A percentile compares a stretch with the other conserved stretches of the same genome.
Conservation (phyloP, 2,329 filamentous ascomycete species). For the Torrubiellomyces zombiae region DNA sequence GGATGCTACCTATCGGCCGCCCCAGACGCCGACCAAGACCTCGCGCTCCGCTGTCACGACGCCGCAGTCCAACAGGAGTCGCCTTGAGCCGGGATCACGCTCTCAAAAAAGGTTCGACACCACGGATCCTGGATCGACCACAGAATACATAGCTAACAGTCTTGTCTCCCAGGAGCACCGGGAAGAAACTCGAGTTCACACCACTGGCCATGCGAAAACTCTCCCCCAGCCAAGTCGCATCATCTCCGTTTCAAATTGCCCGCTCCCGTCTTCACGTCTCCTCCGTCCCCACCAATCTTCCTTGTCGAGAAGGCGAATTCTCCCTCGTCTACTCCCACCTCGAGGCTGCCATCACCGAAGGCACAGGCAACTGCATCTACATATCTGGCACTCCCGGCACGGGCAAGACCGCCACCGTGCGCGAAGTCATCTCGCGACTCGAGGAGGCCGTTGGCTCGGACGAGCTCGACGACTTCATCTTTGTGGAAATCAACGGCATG, state of each 20-base stretch:
- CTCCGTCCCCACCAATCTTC: slow-evolving; percentile 73
- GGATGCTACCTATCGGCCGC: slow-evolving; percentile 16
- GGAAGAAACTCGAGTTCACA: slow-evolving; percentile 81
- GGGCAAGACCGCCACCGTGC: slow-evolving; percentile 92
- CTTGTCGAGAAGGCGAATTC: slow-evolving; percentile 87
- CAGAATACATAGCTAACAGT: too few relatives aligned
- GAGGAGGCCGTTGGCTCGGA: slow-evolving; percentile 78
- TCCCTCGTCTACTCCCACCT: slow-evolving; percentile 83
- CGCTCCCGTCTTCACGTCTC: slow-evolving; percentile 83
- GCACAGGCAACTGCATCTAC: slow-evolving; percentile 91
- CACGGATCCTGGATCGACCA: too few relatives aligned
- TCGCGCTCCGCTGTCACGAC: slow-evolving; percentile 12
- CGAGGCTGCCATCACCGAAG: slow-evolving; percentile 84
- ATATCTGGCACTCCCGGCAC: slow-evolving; percentile 98
- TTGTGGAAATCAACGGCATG: slow-evolving; percentile 99
- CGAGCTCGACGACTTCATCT: slow-evolving; percentile 95
- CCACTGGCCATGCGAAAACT: slow-evolving; percentile 80
- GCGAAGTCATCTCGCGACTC: slow-evolving; percentile 79
- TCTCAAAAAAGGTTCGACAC: slow-evolving; percentile 12
- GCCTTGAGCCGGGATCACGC: slow-evolving; percentile 16
- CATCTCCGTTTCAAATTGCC: slow-evolving; percentile 83
- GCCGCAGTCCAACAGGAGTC: slow-evolving; percentile 14
- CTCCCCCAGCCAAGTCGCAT: slow-evolving; percentile 55
- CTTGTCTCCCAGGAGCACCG: slow-evolving; percentile 23
- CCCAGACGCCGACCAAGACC: slow-evolving; percentile 21